These are phyloP conservation scores for Berberis thunbergii DNA, from an alignment of 164 flowering plant species.

Conservation along the genomic window DNA sequence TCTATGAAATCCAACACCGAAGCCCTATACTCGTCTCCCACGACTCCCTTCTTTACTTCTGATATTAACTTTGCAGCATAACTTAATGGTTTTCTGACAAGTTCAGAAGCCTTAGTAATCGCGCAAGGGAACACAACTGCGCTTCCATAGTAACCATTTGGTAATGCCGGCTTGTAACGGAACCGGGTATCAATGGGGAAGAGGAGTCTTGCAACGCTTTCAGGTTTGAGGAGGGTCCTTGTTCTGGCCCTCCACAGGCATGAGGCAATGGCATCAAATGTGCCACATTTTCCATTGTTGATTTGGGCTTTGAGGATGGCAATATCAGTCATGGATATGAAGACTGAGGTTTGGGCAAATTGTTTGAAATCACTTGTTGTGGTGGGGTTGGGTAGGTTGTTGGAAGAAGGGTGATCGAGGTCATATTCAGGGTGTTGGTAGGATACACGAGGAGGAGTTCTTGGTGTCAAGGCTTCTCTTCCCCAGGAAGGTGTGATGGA, in stretches of 20 bases:
- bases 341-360: conserved; percentile 16
- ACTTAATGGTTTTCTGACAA: conserved; percentile 5
- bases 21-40: conserved; percentile 18
- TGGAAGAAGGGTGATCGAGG: not conserved
- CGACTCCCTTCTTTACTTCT: conserved; percentile 12
- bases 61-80: conserved; percentile 15
- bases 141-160: conserved; percentile 21
- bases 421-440: conserved; percentile 14
- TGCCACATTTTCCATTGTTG: not conserved
- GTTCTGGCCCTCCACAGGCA: conserved; percentile 20
- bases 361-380: conserved; percentile 10
- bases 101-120: conserved; percentile 8
- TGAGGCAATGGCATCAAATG: conserved; percentile 10
- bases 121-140: conserved; percentile 17
- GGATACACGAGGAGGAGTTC: conserved; percentile 9
- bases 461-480: conserved; percentile 12
- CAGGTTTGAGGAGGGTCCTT: conserved; percentile 6
- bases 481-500: conserved; percentile 16
- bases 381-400: not conserved
- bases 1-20: conserved; percentile 26
- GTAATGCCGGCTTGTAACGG: conserved; percentile 9
- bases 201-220: conserved; percentile 3
- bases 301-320: conserved; percentile 11
- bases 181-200: conserved; percentile 8
- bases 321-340: conserved; percentile 8